A percentile compares a stretch with the other conserved stretches of the same genome.
phyloP scores from a whole-genome alignment of 202 grass and related monocot genomes.

The Brachypodium distachyon region DNA sequence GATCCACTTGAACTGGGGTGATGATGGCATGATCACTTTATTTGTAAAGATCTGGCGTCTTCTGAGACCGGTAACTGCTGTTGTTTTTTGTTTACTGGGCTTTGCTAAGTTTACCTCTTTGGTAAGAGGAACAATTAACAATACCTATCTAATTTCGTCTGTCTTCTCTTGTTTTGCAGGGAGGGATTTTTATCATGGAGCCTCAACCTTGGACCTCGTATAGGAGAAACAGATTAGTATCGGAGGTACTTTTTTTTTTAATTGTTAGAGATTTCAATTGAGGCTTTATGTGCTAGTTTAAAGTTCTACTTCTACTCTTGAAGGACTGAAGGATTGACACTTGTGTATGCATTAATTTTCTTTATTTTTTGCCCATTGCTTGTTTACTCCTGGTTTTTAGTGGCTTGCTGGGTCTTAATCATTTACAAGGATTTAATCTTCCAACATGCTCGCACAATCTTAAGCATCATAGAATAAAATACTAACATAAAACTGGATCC shows the following conservation, averaged over 20 bases:
- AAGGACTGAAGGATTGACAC: background rate
- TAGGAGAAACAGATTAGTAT: conserved; percentile 63
- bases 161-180: conserved; percentile 39
- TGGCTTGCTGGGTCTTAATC: background rate
- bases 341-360: background rate
- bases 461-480: background rate
- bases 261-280: background rate
- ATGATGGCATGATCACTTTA: conserved; percentile 80
- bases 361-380: background rate
- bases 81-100: conserved; percentile 5
- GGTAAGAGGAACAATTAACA: background rate
- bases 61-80: conserved; percentile 71
- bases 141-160: background rate
- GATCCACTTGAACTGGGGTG: conserved; percentile 98
- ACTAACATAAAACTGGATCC: background rate
- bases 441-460: background rate
- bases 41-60: conserved; percentile 91
- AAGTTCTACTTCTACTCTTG: background rate
- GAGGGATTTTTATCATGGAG: conserved; percentile 84
- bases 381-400: background rate
- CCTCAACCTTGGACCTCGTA: conserved; percentile 98
- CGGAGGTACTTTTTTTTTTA: conserved; percentile 40
- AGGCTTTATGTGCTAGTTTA: background rate
- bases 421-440: background rate
- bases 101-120: conserved; percentile 1